Base-by-base conservation (phyloP, 306 rosid genomes). In the Benincasa hispida region DNA sequence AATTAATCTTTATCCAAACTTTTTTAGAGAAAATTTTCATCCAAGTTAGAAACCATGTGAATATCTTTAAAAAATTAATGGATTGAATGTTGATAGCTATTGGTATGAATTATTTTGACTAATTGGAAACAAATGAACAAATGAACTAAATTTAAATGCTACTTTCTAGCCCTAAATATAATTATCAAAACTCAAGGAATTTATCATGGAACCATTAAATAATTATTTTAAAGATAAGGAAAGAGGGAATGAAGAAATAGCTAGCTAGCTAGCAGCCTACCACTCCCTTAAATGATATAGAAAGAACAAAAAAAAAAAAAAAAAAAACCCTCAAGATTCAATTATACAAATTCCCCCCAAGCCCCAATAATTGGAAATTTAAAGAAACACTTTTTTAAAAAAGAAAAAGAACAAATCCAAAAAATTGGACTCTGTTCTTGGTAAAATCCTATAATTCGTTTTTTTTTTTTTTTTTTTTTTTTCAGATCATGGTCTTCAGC, bases 321-420 rank as follows among this genome's bases (percentile, higher is more conserved):
- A 1, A 76, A 79, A 50, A 54, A 70, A 50, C 80, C 27, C 74
- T 77, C 72, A 77, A 81, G 48, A 75, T 86, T 84, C 87, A 86
- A 47, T 72, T 72, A 47, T 72, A 72, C 76, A 72, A 72, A 25
- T 72, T 48, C 34, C 74, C 19, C 27, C 42, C 41, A 70, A 17
- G 12, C 41, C 59, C 60, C 76, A 72, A 82, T 83, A 70, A 66
- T 70, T 45, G 75, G 14, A 70, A 45, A 24, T 41, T 81, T 59
- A 79, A 53, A 53, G 45, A 72, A 70, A 59, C 54, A 72, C 18
- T 67, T 67, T 5, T 34, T 30, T 18, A 62, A 24, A 11, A 4
- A 32, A 7, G 15, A 9, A 59, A 19, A 63, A 18, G 8, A 18
- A 47, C 48, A 74, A 80, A 50, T 78, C 78, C 75, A 78, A 81